Evolutionary conservation across 2,329 filamentous ascomycete genomes (phyloP).

Genomic region (Colletotrichum plurivorum): DNA sequence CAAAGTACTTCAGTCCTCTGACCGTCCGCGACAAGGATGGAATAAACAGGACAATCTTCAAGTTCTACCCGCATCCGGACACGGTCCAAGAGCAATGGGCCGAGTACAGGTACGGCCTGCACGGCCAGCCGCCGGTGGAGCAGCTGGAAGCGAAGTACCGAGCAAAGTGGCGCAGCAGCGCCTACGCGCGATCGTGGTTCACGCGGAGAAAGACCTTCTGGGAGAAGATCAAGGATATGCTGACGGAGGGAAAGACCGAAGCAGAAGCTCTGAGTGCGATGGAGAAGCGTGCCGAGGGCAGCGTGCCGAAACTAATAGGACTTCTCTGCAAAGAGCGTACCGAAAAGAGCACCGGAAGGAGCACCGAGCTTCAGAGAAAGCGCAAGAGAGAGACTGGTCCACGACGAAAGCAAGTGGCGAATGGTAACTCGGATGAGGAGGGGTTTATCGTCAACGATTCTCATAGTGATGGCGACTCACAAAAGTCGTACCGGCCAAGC

Average conservation of each 20-base stretch:
- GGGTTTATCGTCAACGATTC: background rate
- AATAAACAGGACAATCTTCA: constrained; percentile 22
- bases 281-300: background rate
- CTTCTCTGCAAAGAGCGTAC: constrained; percentile 12
- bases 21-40: constrained; percentile 13
- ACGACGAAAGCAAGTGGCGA: background rate
- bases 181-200: constrained; percentile 37
- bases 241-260: constrained; percentile 27
- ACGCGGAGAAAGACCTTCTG: constrained; percentile 37
- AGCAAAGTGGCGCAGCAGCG: constrained; percentile 31
- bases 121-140: constrained; percentile 30
- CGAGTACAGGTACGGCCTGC: constrained; percentile 34
- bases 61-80: constrained; percentile 24
- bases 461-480: background rate
- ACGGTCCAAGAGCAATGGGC: constrained; percentile 39
- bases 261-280: constrained; percentile 23
- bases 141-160: constrained; percentile 31
- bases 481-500: too few species aligned
- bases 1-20: constrained; percentile 32
- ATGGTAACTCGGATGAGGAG: background rate
- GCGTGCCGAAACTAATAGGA: constrained; percentile 23
- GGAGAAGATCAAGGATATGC: constrained; percentile 30
- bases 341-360: background rate
- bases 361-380: background rate
- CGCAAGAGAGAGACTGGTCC: background rate